phyloP scores from a whole-genome alignment of 2,329 filamentous ascomycete species.

The Fusarium marasasianum region DNA sequence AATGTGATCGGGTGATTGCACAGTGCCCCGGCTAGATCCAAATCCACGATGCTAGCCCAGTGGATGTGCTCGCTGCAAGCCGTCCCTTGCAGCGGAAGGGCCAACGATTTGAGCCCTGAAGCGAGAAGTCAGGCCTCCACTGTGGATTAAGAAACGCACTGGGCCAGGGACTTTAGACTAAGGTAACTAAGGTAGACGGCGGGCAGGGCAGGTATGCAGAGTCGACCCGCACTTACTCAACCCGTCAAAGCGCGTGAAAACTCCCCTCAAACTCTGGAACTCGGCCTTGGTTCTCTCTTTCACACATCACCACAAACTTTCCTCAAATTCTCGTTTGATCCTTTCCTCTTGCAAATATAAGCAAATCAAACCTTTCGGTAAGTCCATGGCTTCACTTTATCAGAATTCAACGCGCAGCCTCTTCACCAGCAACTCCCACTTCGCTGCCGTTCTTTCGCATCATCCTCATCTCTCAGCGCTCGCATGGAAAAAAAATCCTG shows the following conservation, averaged over 20 bases:
- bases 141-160: constrained; percentile 15
- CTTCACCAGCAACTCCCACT: background rate
- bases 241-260: constrained; percentile 35
- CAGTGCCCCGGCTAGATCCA: constrained; percentile 23
- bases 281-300: constrained; percentile 18
- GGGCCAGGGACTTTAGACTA: constrained; percentile 11
- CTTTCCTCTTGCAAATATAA: constrained; percentile 10
- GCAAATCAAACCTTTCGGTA: constrained; percentile 14
- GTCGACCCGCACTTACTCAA: constrained; percentile 41
- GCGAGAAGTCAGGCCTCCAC: constrained; percentile 29
- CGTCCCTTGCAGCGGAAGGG: constrained; percentile 28
- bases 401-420: background rate
- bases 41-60: background rate
- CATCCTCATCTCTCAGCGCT: constrained; percentile 2
- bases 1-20: constrained; percentile 31
- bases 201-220: background rate
- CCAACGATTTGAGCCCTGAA: constrained; percentile 41
- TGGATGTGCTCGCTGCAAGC: constrained; percentile 36
- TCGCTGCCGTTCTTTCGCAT: background rate
- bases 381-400: background rate
- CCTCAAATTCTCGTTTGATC: constrained; percentile 18
- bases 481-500: constrained; percentile 28
- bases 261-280: constrained; percentile 9
- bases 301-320: constrained; percentile 33
- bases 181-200: constrained; percentile 16